Evolutionary conservation across 352 stramenopile genomes (phyloP).

Genomic region (Phytophthora cryptogea): DNA sequence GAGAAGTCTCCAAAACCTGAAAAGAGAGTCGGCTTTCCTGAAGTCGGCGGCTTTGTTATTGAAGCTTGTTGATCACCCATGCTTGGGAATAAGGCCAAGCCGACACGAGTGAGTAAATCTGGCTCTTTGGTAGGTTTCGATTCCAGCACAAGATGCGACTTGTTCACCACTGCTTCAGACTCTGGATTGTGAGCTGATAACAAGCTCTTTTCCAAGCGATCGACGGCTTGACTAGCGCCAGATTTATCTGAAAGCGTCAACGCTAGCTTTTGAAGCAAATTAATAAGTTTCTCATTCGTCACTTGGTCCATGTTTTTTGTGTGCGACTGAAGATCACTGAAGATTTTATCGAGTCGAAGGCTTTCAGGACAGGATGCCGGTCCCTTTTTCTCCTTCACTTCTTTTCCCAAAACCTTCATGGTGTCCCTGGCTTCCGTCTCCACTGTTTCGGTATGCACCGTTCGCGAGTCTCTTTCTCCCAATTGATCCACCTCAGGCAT

Average conservation of each 20-base stretch:
- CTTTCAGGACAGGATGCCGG: background rate
- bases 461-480: background rate
- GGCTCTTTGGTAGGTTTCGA: conserved; percentile 14
- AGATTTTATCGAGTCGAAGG: conserved; percentile 20
- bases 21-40: conserved; percentile 26
- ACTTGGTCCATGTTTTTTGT: conserved; percentile 32
- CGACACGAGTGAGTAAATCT: conserved; percentile 32
- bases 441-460: background rate
- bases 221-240: conserved; percentile 23
- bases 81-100: conserved; percentile 35
- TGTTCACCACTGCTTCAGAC: background rate
- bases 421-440: conserved; percentile 1
- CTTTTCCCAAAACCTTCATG: background rate
- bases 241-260: conserved; percentile 28
- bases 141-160: background rate
- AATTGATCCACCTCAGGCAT: conserved; percentile 10
- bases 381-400: background rate
- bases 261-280: conserved; percentile 30
- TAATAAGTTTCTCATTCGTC: conserved; percentile 31
- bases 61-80: conserved; percentile 18
- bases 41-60: conserved; percentile 22
- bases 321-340: conserved; percentile 35
- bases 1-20: conserved; percentile 38
- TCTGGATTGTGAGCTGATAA: conserved; percentile 5
- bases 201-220: conserved; percentile 33